phyloP scores from a whole-genome alignment of 768 basidiomycete genomes.

The Lentinus brumalis region DNA sequence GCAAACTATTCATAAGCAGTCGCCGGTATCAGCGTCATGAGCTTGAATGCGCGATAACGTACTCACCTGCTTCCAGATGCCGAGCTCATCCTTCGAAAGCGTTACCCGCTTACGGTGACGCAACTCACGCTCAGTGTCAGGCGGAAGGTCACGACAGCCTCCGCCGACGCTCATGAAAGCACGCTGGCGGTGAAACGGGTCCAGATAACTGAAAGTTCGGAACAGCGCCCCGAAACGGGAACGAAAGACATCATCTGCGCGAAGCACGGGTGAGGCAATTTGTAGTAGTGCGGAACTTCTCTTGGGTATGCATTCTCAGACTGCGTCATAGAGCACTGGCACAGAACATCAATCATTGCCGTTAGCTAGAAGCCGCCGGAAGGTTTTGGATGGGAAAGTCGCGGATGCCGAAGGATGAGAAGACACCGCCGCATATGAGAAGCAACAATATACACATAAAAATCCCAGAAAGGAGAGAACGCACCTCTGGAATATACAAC shows the following conservation, averaged over 20 bases:
- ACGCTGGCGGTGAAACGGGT: neutral
- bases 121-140: neutral
- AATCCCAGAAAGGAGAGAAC: neutral
- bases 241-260: neutral
- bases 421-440: neutral
- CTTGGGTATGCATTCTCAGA: too few species aligned
- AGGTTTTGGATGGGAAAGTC: too few species aligned
- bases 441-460: neutral
- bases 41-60: constrained; percentile 8
- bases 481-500: neutral
- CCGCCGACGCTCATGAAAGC: neutral
- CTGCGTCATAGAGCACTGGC: too few species aligned
- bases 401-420: neutral
- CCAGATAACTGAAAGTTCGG: neutral
- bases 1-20: neutral
- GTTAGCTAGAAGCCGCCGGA: too few species aligned
- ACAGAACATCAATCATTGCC: too few species aligned
- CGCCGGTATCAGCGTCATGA: constrained; percentile 11
- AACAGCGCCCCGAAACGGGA: neutral
- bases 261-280: too few species aligned
- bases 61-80: constrained; percentile 15
- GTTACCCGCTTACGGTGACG: neutral
- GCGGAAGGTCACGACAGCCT: neutral
- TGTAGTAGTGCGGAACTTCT: too few species aligned
- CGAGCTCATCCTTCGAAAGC: neutral